Evolutionary conservation across 2,329 filamentous ascomycete species (phyloP).

Genomic region (Diplodia intermedia): DNA sequence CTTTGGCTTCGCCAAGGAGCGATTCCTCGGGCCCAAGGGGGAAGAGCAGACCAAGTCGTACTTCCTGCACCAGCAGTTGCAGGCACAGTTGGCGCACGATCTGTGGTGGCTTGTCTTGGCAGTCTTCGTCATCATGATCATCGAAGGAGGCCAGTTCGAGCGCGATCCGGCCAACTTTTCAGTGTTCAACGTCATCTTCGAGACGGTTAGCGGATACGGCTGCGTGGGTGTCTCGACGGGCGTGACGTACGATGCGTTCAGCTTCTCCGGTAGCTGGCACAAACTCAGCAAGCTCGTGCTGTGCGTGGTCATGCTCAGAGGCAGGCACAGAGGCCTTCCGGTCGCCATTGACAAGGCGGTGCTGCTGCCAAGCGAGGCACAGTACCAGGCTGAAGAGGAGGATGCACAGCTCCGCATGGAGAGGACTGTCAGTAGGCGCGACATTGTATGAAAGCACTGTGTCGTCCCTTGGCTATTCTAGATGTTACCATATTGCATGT

Average conservation of each 20-base stretch:
- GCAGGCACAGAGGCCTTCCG: slow-evolving; percentile 62
- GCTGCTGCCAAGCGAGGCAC: slow-evolving; percentile 46
- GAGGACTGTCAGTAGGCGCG: slow-evolving; percentile 19
- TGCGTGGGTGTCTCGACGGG: slow-evolving; percentile 57
- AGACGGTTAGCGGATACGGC: slow-evolving; percentile 50
- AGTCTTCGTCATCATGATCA: slow-evolving; percentile 55
- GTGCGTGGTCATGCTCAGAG: slow-evolving; percentile 63
- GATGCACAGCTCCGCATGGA: slow-evolving; percentile 40
- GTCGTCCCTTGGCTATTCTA: neutral
- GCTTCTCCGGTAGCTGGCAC: slow-evolving; percentile 58
- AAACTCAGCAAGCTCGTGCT: slow-evolving; percentile 61
- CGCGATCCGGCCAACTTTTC: slow-evolving; percentile 47
- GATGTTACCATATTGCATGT: neutral
- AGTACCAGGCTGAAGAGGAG: slow-evolving; percentile 43
- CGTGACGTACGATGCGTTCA: slow-evolving; percentile 53
- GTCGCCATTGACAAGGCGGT: slow-evolving; percentile 61
- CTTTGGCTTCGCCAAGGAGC: slow-evolving; percentile 34
- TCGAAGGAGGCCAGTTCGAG: slow-evolving; percentile 49
- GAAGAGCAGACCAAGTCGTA: slow-evolving; percentile 43
- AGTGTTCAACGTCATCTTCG: slow-evolving; percentile 57
- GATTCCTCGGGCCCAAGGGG: slow-evolving; percentile 5
- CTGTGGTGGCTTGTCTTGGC: slow-evolving; percentile 55
- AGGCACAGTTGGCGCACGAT: slow-evolving; percentile 56
- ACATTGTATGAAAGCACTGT: slow-evolving; percentile 5
- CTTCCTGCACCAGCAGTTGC: slow-evolving; percentile 53